phyloP scores from a whole-genome alignment of 352 stramenopile genomes.

The Globisporangium ultimum region DNA sequence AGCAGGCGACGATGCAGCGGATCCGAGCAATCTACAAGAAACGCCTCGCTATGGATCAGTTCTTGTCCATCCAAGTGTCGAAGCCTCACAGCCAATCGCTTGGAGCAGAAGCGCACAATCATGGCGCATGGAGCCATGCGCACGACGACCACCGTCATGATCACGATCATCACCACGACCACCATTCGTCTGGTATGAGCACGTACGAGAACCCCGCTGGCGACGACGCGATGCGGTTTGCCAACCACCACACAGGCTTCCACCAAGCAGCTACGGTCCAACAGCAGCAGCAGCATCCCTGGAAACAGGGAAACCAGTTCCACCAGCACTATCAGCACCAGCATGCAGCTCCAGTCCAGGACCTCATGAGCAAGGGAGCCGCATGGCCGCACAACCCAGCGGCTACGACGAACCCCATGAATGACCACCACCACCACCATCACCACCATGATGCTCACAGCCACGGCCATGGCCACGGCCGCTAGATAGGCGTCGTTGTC shows the following conservation, averaged over 20 bases:
- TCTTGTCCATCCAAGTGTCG: constrained; percentile 60
- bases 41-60: constrained; percentile 38
- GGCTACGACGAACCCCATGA: neutral
- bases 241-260: constrained; percentile 9
- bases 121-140: constrained; percentile 12
- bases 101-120: constrained; percentile 11
- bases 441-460: neutral
- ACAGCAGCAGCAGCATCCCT: no score
- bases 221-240: constrained; percentile 32
- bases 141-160: constrained; percentile 15
- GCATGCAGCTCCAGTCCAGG: neutral
- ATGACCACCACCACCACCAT: neutral
- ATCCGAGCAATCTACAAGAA: constrained; percentile 44
- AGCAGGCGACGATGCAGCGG: constrained; percentile 55
- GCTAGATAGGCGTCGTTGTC: no score
- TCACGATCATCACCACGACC: constrained; percentile 14
- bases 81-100: constrained; percentile 22
- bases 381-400: constrained; percentile 4
- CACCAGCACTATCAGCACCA: constrained; percentile 5
- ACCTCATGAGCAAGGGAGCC: neutral
- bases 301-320: neutral
- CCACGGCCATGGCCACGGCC: constrained; percentile 3
- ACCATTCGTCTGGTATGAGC: constrained; percentile 33
- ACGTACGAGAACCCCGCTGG: constrained; percentile 61
- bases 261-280: neutral